Conservation (phyloP, 2,329 filamentous ascomycete genomes). For the Juglanconis oblonga region DNA sequence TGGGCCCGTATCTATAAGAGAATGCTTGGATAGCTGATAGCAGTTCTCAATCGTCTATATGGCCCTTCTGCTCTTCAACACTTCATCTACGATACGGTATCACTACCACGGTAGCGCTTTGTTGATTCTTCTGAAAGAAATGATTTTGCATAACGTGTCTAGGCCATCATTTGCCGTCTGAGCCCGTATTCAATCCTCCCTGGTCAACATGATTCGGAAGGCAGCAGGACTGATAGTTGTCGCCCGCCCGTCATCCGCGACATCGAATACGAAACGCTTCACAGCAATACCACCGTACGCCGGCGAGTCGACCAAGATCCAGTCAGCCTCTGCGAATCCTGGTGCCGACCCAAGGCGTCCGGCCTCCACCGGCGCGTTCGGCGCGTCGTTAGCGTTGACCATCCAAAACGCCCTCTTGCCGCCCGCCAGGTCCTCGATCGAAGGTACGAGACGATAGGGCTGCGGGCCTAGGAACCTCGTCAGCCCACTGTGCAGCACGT, state of each 20-base stretch:
- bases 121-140: no score
- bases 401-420: slow-evolving; percentile 18
- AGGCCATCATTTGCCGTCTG: neutral
- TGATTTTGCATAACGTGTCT: neutral
- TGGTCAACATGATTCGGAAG: slow-evolving; percentile 9
- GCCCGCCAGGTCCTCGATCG: slow-evolving; percentile 13
- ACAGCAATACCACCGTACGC: slow-evolving; percentile 22
- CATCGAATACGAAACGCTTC: slow-evolving; percentile 23
- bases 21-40: no score
- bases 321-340: slow-evolving; percentile 21
- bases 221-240: slow-evolving; percentile 17
- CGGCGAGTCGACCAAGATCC: slow-evolving; percentile 17
- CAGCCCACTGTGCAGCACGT: slow-evolving; percentile 7
- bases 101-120: no score
- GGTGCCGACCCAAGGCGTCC: slow-evolving; percentile 21
- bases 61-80: no score
- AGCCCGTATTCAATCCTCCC: neutral
- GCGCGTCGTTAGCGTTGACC: slow-evolving; percentile 19
- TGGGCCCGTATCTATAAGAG: no score
- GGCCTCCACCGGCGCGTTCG: neutral
- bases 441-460: slow-evolving; percentile 17
- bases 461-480: neutral
- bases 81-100: no score
- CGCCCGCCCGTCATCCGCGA: slow-evolving; percentile 19
- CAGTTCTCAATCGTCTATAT: no score